phyloP scores from a whole-genome alignment of 23 red algal genomes.

The Gracilaria domingensis region DNA sequence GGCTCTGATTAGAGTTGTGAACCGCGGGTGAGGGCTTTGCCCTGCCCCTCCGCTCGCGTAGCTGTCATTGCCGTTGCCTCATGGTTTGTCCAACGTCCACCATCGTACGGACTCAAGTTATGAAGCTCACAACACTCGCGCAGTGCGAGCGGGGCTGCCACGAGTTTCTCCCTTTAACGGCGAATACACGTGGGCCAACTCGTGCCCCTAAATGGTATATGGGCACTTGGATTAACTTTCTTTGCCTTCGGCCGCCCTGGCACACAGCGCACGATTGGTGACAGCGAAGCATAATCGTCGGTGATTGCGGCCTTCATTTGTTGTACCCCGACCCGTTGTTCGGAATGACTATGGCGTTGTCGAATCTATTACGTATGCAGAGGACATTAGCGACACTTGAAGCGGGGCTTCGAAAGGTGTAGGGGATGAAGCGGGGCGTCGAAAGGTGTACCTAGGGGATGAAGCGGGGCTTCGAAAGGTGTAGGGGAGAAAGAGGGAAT shows the following conservation, averaged over 20 bases:
- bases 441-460: neutral
- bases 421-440: too few relatives aligned
- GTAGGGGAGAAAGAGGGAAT: neutral
- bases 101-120: neutral
- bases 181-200: neutral
- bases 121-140: neutral
- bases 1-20: neutral
- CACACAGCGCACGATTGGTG: neutral
- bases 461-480: neutral
- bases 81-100: neutral
- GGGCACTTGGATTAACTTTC: too few relatives aligned
- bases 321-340: neutral
- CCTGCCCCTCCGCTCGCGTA: neutral
- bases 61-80: neutral
- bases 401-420: too few relatives aligned
- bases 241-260: neutral
- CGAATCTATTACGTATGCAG: neutral
- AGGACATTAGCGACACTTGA: neutral
- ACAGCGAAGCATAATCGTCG: neutral
- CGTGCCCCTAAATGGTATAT: too few relatives aligned
- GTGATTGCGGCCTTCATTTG: neutral
- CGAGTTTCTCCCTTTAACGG: neutral
- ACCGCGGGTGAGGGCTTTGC: neutral
- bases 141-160: neutral
- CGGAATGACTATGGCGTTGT: neutral